Base-by-base conservation (phyloP, 2,329 filamentous ascomycete species). In the Colletotrichum aenigma region DNA sequence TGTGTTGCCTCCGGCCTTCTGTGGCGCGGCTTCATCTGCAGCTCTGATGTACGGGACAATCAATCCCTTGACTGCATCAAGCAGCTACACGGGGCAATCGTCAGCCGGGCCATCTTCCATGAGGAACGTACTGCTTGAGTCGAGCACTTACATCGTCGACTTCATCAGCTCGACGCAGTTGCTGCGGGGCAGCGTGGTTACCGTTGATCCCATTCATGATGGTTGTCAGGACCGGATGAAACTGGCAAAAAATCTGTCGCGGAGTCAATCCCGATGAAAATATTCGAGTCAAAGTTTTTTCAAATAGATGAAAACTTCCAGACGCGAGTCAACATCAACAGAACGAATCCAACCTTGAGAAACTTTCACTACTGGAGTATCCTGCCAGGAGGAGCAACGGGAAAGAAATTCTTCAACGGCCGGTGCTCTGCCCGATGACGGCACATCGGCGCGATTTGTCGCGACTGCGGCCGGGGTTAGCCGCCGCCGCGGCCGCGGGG, bases 21-120 rank as follows among this genome's bases (percentile, higher is more conserved):
- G 87, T 8, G 85, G 81, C 3, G 88, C 86, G 24, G 92, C 90
- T 71, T 93, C 88, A 83, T 96, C 94, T 55, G 94, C 93, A n/a
- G 89, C 87, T 76, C 87, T 89, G 79, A 96, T 92, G 83, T 94
- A 96, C 1, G 93, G 92, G 24, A 95, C 86, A 73, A 96, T 90
- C 70, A 95, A 88, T 10, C 88, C 85, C 83, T 93, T 91, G 65
- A 96, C 90, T 5, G 93, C 90, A 71, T 90, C 87, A 65, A 96
- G 89, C 62, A 96, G 89, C 94, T 96, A 77, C 77, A 36, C 75
- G 77, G 61, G 32, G 61, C n/a, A 36, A 15, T 8, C 18, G 32
- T 74, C 64, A 76, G 74, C 13, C 13, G 16, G 34, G 10, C 7
- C 7, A 21, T 24, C 6, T 10, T 36, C 16, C 24, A 38, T 32